Evolutionary conservation across 805 yeast genomes (phyloP).

Genomic region (Debaryomyces prosopidis): DNA sequence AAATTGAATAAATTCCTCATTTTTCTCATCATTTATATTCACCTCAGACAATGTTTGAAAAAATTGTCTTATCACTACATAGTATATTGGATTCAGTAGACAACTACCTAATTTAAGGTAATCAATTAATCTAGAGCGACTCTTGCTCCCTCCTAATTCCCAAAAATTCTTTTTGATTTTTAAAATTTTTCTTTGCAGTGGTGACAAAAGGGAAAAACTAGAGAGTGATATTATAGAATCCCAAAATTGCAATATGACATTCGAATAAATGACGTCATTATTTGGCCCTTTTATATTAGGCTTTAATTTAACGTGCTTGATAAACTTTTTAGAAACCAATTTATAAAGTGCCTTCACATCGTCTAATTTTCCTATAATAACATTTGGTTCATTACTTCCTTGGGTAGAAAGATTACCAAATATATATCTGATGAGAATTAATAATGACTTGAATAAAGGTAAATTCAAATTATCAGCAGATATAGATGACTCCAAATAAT

Average conservation of each 20-base stretch:
- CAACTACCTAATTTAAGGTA: conserved; percentile 56
- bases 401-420: conserved; percentile 12
- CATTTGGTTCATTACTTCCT: conserved; percentile 12
- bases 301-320: conserved; percentile 44
- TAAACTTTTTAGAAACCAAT: conserved; percentile 42
- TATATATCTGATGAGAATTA: conserved; percentile 19
- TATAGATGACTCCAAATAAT: conserved; percentile 24
- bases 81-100: conserved; percentile 53
- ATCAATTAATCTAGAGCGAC: conserved; percentile 41
- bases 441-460: conserved; percentile 29
- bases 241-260: conserved; percentile 49
- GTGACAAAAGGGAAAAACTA: conserved; percentile 11
- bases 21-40: conserved; percentile 6
- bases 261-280: conserved; percentile 45
- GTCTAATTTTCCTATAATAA: conserved; percentile 9
- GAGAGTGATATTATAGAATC: conserved; percentile 47
- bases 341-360: conserved; percentile 33
- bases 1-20: conserved; percentile 20
- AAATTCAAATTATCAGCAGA: conserved; percentile 27
- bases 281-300: conserved; percentile 20
- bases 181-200: conserved; percentile 2
- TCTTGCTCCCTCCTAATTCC: conserved; percentile 46
- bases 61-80: conserved; percentile 24
- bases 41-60: conserved; percentile 17
- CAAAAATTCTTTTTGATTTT: conserved; percentile 53